Evolutionary conservation across 331 rosid genomes (phyloP), one percentile per base, ranked within the genome.

Genomic region (Malus hybrid): DNA sequence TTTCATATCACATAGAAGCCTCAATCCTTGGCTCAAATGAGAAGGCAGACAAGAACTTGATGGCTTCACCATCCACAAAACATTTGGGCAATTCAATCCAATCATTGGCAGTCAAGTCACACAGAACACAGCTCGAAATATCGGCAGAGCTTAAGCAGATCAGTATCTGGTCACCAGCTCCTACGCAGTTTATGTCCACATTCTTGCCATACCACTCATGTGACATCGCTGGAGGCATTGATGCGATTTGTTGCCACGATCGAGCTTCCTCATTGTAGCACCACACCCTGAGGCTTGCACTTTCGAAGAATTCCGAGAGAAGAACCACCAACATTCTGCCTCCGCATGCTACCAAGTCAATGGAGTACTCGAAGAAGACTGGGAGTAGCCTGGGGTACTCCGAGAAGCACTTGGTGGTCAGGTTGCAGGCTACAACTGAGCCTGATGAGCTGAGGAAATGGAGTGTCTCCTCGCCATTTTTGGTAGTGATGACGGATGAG

Each of bases 21-120:
- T 95, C 99, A 65, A 95, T 92, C 83, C 99, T 85, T 2, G 99
- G 99, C 87, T 95, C 91, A 64, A 95, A 89, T 19, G 97, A 86
- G 80, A 92, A 89, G 19, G 97, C 96, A 75, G 97, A 92, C 97
- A 90, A 85, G 79, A 95, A 95, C 82, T 92, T 94, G 10, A 87
- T 63, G 75, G 87, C 85, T 81, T 85, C 86, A 46, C 99, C 97
- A 70, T 86, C 81, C 13, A 87, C 70, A 81, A 75, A 79, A 76
- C 97, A 92, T 28, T 83, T 87, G 15, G 93, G 93, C 80, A 95
- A 85, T 75, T 89, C 93, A 57, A 73, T 63, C 99, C 99, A 95
- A 20, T 80, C 84, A 80, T 89, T 88, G 75, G 84, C 80, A 57
- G 52, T 82, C 83, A 90, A 77, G 79, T 91, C 93, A 83, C 89